Evolutionary conservation across 331 rosid genomes (phyloP).

Genomic region (Prunus yedoensis): DNA sequence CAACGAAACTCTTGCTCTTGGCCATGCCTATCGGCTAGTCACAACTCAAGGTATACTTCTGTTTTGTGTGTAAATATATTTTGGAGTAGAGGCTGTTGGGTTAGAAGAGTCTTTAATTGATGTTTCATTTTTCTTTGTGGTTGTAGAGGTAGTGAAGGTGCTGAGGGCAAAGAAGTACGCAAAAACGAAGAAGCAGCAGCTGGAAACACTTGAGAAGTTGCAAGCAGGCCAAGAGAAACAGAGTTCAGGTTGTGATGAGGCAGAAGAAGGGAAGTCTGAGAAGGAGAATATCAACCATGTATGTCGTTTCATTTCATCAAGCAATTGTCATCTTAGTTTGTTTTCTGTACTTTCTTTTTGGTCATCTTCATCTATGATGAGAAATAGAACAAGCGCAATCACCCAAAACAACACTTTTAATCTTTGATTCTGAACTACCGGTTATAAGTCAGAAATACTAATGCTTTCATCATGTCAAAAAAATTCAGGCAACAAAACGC

Average conservation of each 20-base stretch:
- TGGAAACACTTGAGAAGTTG: constrained; percentile 35
- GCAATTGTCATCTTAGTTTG: too few relatives aligned
- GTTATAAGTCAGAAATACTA: not conserved
- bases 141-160: constrained; percentile 84
- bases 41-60: constrained; percentile 67
- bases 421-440: not conserved
- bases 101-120: not conserved
- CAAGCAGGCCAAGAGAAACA: constrained; percentile 29
- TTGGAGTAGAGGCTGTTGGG: not conserved
- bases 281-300: constrained; percentile 56
- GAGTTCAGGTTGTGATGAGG: constrained; percentile 36
- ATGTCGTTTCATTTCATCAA: constrained; percentile 16
- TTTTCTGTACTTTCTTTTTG: too few relatives aligned
- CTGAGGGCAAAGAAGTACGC: constrained; percentile 78
- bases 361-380: too few relatives aligned
- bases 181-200: constrained; percentile 60
- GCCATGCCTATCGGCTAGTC: constrained; percentile 92
- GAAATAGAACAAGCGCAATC: not conserved
- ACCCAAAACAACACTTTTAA: not conserved
- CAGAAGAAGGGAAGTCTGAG: constrained; percentile 36
- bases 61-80: not conserved
- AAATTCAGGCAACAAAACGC: constrained; percentile 55
- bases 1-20: constrained; percentile 85
- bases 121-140: constrained; percentile 12
- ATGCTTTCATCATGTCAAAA: not conserved